These are phyloP conservation scores for Jackrogersella multiformis DNA, from an alignment of 495 filamentous ascomycete genomes.

Conservation along the genomic window DNA sequence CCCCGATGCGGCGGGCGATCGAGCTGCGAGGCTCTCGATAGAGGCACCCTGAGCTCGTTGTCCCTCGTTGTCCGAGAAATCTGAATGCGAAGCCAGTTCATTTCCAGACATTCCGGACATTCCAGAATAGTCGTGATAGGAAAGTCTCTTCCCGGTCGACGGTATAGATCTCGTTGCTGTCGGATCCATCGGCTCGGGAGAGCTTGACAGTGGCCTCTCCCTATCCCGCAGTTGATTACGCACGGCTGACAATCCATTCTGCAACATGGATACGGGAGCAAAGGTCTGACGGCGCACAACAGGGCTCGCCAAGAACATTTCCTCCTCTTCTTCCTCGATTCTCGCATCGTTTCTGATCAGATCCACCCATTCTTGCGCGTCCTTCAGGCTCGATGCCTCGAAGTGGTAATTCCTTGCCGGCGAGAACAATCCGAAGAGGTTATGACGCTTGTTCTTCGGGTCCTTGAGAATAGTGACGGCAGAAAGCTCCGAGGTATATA, in stretches of 20 bases:
- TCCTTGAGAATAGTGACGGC: constrained; percentile 89
- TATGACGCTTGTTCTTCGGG: constrained; percentile 77
- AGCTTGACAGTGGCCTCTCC: constrained; percentile 65
- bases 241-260: constrained; percentile 9
- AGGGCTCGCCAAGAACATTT: constrained; percentile 75
- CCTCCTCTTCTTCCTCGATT: constrained; percentile 85
- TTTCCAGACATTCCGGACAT: constrained; percentile 79
- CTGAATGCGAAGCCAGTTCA: constrained; percentile 87
- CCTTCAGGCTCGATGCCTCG: constrained; percentile 73
- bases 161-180: constrained; percentile 46
- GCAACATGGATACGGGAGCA: constrained; percentile 30
- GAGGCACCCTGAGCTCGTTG: constrained; percentile 53
- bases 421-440: constrained; percentile 94
- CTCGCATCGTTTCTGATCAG: constrained; percentile 81
- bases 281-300: constrained; percentile 53
- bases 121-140: constrained; percentile 72
- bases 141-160: constrained; percentile 57
- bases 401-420: constrained; percentile 92
- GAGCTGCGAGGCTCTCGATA: constrained; percentile 54
- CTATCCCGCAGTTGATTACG: constrained; percentile 32
- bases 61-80: constrained; percentile 80
- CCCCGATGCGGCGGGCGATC: constrained; percentile 49
- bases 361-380: constrained; percentile 88
- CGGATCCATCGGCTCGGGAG: constrained; percentile 65
- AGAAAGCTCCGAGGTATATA: constrained; percentile 88